Base-by-base conservation (phyloP, 2,329 filamentous ascomycete genomes). In the Blastomyces percursus region DNA sequence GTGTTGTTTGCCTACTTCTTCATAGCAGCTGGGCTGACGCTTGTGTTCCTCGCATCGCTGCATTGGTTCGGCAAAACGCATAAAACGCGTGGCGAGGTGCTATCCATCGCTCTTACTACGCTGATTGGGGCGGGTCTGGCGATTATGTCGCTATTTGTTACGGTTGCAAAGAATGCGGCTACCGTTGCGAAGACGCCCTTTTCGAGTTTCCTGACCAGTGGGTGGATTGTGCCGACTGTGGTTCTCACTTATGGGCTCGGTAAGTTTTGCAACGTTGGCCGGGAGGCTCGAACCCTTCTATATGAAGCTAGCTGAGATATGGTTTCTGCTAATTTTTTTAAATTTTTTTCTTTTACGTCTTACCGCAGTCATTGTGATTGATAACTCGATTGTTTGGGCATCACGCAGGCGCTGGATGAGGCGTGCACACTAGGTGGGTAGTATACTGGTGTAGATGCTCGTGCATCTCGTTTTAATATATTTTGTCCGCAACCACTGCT, bases 1-100 rank as follows among this genome's bases (percentile, higher is more conserved):
- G 55, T 57, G 19, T 5, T 58, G 63, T 76, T 27, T 65, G 66
- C 72, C 14, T 76, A 75, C 63, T 76, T 73, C 64, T 77, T 77
- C 60, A 62, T 71, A n/a, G 72, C 71, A 3, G 72, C 75, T 7
- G 71, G 72, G 38, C 58, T 75, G 24, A 68, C 70, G 7, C 74
- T 77, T 70, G 66, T 70, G 16, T 66, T 74, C 50, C 73, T 77
- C 62, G 71, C 71, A 1, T 64, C 69, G 27, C 32, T 69, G 24
- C 68, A 68, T 63, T 68, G 67, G 65, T 69, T 69, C 54, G 67
- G 65, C 52, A 68, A 68, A 52, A 63, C 63, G 16, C 63, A 65
- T 19, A 69, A 68, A 61, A 65, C 63, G 27, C 44, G 61, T 32
- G 66, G 63, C 2, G 68, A 69, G 48, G 24, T 64, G n/a, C 44